These are phyloP conservation scores for Pseudocohnilembus persalinus DNA, from an alignment of 169 alveolate species.

Conservation along the genomic window DNA sequence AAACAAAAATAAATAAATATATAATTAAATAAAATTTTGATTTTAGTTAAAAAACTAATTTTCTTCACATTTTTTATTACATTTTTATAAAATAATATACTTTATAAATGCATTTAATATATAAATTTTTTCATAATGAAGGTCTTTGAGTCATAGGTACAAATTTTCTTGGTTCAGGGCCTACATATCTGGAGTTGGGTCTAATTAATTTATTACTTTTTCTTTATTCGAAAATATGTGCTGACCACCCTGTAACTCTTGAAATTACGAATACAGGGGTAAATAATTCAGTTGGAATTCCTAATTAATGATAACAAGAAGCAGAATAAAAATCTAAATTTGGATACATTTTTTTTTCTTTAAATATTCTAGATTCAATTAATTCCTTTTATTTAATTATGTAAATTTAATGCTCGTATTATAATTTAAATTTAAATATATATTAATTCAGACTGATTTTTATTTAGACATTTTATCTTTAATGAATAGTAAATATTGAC, in stretches of 20 bases:
- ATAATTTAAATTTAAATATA: too few species aligned
- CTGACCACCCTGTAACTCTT: conserved; percentile 83
- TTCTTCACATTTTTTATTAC: too few species aligned
- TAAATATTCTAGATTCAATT: conserved; percentile 61
- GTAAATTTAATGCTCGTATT: too few species aligned
- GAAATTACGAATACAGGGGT: conserved; percentile 84
- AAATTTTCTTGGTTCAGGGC: conserved; percentile 53
- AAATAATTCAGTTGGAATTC: conserved; percentile 68
- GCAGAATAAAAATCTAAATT: conserved; percentile 84
- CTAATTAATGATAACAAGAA: conserved; percentile 71
- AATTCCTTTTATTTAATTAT: conserved; percentile 33
- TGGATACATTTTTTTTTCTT: conserved; percentile 78
- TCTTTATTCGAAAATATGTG: conserved; percentile 82
- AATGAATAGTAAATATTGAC: too few species aligned
- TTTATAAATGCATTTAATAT: too few species aligned
- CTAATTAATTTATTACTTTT: conserved; percentile 65
- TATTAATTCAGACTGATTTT: not conserved
- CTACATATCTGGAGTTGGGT: conserved; percentile 68
- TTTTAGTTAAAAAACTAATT: too few species aligned
- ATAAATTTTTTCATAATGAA: not conserved
- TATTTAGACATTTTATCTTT: too few species aligned
- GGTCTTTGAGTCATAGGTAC: conserved; percentile 13
- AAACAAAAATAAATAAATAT: too few species aligned
- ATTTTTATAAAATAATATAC: too few species aligned
- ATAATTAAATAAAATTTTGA: too few species aligned